Conservation (phyloP, 306 rosid species). For the Cucurbita moschata region DNA sequence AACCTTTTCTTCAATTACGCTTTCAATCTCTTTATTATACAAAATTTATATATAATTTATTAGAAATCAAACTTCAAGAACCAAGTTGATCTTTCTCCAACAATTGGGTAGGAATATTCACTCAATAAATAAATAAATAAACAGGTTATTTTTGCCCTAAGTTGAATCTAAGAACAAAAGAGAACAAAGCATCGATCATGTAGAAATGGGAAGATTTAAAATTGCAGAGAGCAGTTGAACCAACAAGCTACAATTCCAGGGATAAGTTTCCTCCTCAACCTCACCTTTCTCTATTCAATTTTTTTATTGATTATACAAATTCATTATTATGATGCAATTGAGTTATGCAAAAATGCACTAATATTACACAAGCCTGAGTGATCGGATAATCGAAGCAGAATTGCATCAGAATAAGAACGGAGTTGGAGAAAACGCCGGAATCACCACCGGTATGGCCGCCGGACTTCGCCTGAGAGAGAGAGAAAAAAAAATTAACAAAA, state of each 20-base stretch:
- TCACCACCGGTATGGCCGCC: background rate
- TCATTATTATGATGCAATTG: background rate
- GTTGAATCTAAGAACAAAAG: background rate
- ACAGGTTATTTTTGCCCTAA: background rate
- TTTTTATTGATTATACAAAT: background rate
- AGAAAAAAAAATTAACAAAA: background rate
- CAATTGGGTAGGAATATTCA: background rate
- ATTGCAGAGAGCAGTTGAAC: background rate
- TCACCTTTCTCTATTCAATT: background rate
- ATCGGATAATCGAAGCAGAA: background rate
- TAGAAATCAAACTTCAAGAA: background rate
- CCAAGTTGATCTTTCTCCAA: background rate
- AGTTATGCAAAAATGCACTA: background rate
- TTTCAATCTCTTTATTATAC: background rate
- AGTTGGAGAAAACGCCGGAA: constrained; percentile 11
- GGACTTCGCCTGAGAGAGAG: background rate
- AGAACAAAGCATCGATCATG: background rate
- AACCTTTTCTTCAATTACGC: background rate
- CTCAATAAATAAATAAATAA: background rate
- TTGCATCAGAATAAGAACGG: constrained; percentile 7
- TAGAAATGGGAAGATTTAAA: background rate
- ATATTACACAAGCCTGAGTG: background rate
- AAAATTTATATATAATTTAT: background rate
- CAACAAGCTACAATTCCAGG: background rate
- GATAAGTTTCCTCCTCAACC: background rate